These are phyloP conservation scores for Rhynchospora tenuis DNA, from an alignment of 176 grass and related monocot species.

Conservation along the genomic window DNA sequence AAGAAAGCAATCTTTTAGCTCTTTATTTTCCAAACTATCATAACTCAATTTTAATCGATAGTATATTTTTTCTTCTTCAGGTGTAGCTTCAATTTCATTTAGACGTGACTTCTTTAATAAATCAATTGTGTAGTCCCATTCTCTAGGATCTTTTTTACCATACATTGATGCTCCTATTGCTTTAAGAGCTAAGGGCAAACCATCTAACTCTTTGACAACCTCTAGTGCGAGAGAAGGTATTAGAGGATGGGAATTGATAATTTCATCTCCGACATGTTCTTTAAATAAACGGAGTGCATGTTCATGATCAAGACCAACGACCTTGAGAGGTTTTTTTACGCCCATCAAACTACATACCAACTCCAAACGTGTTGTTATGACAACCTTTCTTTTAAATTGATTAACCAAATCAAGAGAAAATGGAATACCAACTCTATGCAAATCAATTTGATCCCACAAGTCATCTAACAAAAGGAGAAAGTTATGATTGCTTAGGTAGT, in stretches of 20 bases:
- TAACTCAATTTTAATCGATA: constrained; percentile 20
- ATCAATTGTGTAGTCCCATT: not conserved
- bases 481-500: constrained; percentile 14
- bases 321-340: constrained; percentile 34
- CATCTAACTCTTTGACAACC: not conserved
- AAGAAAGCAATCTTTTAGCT: not conserved
- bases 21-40: not conserved
- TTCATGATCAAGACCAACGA: constrained; percentile 26
- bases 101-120: not conserved
- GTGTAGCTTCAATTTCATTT: not conserved
- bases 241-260: not conserved
- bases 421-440: constrained; percentile 52
- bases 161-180: not conserved
- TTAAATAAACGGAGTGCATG: constrained; percentile 32
- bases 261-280: not conserved
- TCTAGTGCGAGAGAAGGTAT: not conserved
- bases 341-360: constrained; percentile 41
- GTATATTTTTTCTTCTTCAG: not conserved
- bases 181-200: constrained; percentile 30
- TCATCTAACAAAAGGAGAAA: constrained; percentile 36
- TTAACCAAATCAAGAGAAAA: constrained; percentile 23
- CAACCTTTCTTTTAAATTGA: constrained; percentile 35
- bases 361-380: constrained; percentile 37
- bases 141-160: not conserved
- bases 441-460: constrained; percentile 27